Evolutionary conservation across 208 protist species (phyloP), one percentile per base, ranked within the genome.

Genomic region (Sergeia podlipaevii): DNA sequence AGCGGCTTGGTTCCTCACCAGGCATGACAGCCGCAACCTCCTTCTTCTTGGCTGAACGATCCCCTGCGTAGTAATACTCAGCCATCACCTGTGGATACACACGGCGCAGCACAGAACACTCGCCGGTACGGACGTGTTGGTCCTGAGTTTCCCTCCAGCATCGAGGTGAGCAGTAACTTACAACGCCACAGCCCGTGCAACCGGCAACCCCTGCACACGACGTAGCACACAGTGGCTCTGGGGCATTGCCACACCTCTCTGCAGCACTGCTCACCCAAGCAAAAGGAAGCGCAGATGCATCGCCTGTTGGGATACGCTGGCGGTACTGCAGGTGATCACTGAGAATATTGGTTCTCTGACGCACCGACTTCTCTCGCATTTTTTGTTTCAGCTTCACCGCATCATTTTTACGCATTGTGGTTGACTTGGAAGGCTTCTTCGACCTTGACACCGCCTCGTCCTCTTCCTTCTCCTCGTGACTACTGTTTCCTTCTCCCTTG

Each of bases 41-140:
- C n/a, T n/a, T n/a, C n/a, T n/a, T n/a, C n/a, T n/a, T n/a, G 18
- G 20, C 39, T 3, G 17, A 2, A 10, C 13, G 50, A 10, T 15
- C 50, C 15, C 37, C 30, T 18, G 55, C 59, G 6, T 56, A 8
- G 44, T 64, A 80, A 60, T 75, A 80, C 39, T 69, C 61, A 13
- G 42, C 59, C 80, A 89, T 89, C 42, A 89, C 58, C 7, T 53
- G 39, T 10, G 76, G 69, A 51, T 85, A 84, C 29, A 84, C 52
- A 0, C 53, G 44, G 18, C 80, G 76, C 18, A 84, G 66, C n/a
- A 74, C 58, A 13, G 49, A 50, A 34, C 80, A 89, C 54, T 77
- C 75, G 45, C 80, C 76, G 10, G 63, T 70, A 2, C 33, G 36
- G 29, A 53, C 51, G 45, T 89, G 80, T 45, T 53, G 43, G 6